Evolutionary conservation across 257 asterid genomes (phyloP).

Genomic region (Nicotiana otophora): DNA sequence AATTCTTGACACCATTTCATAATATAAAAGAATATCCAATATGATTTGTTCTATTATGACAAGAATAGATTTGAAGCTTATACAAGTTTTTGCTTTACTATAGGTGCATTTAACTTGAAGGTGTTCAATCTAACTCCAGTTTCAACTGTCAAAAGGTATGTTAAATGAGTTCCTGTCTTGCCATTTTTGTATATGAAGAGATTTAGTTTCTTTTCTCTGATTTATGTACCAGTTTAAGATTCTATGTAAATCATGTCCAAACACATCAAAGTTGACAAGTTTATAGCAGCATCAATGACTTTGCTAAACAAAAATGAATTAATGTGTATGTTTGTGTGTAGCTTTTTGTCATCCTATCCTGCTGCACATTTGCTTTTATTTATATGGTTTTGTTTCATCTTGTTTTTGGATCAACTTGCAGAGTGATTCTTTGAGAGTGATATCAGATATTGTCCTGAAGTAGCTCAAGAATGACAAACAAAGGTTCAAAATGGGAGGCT

Average conservation of each 20-base stretch:
- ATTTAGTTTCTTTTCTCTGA: neutral
- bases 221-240: neutral
- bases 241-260: neutral
- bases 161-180: neutral
- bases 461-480: conserved; percentile 14
- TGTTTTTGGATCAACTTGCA: neutral
- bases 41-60: neutral
- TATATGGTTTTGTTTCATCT: neutral
- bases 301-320: neutral
- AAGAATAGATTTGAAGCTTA: neutral
- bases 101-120: neutral
- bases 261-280: neutral
- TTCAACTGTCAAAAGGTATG: neutral
- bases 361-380: neutral
- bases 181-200: neutral
- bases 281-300: neutral
- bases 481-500: conserved; percentile 6
- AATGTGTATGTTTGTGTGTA: neutral
- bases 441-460: neutral
- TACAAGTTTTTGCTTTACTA: neutral
- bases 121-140: neutral
- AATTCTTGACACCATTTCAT: neutral
- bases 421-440: neutral
- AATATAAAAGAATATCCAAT: neutral
- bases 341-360: neutral